Evolutionary conservation across 768 basidiomycete genomes (phyloP).

Genomic region (Phlebiopsis gigantea): DNA sequence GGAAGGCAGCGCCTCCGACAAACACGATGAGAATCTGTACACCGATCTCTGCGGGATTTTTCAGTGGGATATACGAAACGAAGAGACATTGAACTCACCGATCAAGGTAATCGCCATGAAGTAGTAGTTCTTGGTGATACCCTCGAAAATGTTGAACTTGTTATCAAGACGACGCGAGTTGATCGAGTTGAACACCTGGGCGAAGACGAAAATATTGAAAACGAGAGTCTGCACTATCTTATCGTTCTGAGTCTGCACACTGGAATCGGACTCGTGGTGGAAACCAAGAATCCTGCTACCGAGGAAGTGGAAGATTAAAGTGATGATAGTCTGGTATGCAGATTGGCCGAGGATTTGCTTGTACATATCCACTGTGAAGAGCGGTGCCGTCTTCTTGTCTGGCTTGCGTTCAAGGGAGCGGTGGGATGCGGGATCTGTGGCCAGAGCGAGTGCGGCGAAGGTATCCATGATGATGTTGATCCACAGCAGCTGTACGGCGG

Average conservation of each 20-base stretch:
- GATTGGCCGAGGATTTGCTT: constrained; percentile 94
- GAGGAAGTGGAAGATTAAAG: constrained; percentile 85
- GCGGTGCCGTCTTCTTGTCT: constrained; percentile 80
- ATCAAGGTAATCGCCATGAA: constrained; percentile 82
- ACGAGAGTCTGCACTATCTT: constrained; percentile 75
- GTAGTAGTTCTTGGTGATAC: constrained; percentile 72
- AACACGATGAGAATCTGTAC: constrained; percentile 88
- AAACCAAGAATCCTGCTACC: constrained; percentile 69
- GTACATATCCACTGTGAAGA: constrained; percentile 93
- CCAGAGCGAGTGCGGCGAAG: constrained; percentile 95
- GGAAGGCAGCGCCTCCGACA: constrained; percentile 88
- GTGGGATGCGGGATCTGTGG: constrained; percentile 90
- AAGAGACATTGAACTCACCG: constrained; percentile 43
- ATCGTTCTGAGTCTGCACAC: constrained; percentile 31
- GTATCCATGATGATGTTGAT: constrained; percentile 99
- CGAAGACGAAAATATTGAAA: constrained; percentile 98
- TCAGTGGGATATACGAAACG: neutral
- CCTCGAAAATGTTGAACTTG: constrained; percentile 84
- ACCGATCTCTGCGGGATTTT: constrained; percentile 59
- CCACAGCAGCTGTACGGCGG: constrained; percentile 96
- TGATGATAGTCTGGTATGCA: constrained; percentile 75
- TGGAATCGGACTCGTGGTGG: constrained; percentile 27
- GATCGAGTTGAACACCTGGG: constrained; percentile 94
- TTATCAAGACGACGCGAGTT: constrained; percentile 87
- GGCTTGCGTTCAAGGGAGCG: constrained; percentile 83